These are phyloP conservation scores for Arthrobotrys musiformis DNA, from an alignment of 2,329 filamentous ascomycete species.

Conservation along the genomic window DNA sequence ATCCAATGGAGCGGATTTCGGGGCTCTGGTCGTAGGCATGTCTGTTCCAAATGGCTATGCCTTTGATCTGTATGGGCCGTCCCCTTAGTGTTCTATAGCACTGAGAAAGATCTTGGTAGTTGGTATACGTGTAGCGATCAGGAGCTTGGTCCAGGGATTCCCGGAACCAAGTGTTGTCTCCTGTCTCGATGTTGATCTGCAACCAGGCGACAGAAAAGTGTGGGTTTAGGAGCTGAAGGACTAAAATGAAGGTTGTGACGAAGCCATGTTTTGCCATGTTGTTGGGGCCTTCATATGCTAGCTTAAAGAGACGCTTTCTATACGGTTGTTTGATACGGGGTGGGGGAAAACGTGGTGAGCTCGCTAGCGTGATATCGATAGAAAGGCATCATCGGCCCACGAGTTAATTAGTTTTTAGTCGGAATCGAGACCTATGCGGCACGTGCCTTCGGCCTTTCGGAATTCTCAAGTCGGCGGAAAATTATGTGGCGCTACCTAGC, in stretches of 20 bases:
- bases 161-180: background rate
- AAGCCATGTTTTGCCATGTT: background rate
- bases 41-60: constrained; percentile 20
- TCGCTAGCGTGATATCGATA: no score
- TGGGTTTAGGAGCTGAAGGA: background rate
- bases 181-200: background rate
- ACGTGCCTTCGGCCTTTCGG: no score
- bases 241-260: background rate
- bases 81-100: background rate
- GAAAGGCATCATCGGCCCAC: no score
- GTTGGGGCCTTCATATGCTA: background rate
- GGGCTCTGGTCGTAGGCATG: background rate
- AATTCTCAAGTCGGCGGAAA: no score
- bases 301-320: background rate
- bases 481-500: no score
- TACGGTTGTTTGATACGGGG: background rate
- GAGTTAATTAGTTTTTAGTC: no score
- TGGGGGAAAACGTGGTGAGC: no score
- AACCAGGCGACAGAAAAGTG: background rate
- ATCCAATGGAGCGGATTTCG: background rate
- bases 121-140: background rate
- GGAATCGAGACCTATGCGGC: no score
- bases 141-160: no score
- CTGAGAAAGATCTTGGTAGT: background rate
- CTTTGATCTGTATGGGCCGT: background rate